These are phyloP conservation scores for Primulina tabacum DNA, from an alignment of 257 asterid genomes.

Conservation along the genomic window DNA sequence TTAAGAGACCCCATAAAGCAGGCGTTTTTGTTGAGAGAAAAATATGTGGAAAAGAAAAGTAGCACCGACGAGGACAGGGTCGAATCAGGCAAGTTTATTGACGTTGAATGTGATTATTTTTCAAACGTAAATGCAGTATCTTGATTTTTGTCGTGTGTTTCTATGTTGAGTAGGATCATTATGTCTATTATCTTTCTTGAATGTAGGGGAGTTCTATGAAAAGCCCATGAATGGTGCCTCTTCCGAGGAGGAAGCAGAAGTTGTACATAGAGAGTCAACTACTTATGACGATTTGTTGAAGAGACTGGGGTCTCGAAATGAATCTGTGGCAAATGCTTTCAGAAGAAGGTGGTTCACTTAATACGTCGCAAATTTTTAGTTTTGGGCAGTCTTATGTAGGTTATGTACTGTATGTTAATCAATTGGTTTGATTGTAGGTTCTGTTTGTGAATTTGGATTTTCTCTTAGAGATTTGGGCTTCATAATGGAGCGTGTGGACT, in stretches of 20 bases:
- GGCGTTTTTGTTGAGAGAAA: conserved; percentile 7
- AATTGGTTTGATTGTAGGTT: background rate
- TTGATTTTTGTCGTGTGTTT: background rate
- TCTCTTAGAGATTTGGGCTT: background rate
- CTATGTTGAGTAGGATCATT: background rate
- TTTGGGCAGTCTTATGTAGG: background rate
- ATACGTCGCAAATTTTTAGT: background rate
- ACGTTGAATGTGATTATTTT: background rate
- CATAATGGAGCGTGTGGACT: conserved; percentile 7
- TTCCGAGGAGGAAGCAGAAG: conserved; percentile 36
- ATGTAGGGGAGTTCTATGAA: conserved; percentile 36
- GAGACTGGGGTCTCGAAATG: conserved; percentile 49
- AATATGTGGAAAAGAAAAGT: conserved; percentile 16
- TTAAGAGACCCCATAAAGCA: conserved; percentile 22
- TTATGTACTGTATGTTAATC: background rate
- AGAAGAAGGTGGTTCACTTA: conserved; percentile 36
- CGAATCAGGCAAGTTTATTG: conserved; percentile 27
- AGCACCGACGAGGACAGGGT: conserved; percentile 7
- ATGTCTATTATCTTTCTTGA: background rate
- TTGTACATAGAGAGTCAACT: conserved; percentile 34
- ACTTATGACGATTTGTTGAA: conserved; percentile 58
- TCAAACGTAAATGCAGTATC: background rate
- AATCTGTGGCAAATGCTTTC: conserved; percentile 43
- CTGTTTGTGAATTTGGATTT: background rate
- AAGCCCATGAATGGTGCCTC: conserved; percentile 32